A percentile compares a stretch with the other conserved stretches of the same genome.
phyloP scores from a whole-genome alignment of 2,329 filamentous ascomycete species.

The Calonectria pseudoreteaudii region DNA sequence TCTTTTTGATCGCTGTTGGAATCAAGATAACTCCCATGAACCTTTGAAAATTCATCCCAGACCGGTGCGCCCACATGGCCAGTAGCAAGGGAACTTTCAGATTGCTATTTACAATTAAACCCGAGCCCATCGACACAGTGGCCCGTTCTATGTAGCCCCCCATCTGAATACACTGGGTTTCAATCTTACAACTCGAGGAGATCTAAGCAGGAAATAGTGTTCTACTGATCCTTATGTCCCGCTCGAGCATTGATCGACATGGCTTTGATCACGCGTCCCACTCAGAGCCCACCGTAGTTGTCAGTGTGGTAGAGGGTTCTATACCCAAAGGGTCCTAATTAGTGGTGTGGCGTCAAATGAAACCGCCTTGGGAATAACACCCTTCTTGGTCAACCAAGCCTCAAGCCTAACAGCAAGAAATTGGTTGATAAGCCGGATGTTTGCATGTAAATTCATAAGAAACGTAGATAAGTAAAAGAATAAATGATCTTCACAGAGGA shows the following conservation, averaged over 20 bases:
- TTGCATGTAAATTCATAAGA: not conserved
- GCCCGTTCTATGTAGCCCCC: not conserved
- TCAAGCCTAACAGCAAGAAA: not conserved
- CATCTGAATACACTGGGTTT: not conserved
- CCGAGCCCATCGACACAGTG: not conserved
- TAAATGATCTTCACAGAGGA: too few species aligned
- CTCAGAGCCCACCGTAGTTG: not conserved
- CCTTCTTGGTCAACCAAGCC: not conserved
- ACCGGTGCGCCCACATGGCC: not conserved
- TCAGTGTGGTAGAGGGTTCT: not conserved
- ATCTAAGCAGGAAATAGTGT: not conserved
- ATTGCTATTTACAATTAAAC: not conserved
- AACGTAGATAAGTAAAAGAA: too few species aligned
- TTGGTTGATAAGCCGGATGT: accelerated
- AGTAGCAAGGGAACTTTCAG: not conserved
- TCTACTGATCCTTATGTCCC: not conserved
- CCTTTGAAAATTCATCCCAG: not conserved
- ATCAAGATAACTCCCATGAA: not conserved
- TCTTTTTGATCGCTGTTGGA: not conserved
- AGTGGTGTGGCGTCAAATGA: not conserved
- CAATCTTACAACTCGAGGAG: not conserved
- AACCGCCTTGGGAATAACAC: not conserved
- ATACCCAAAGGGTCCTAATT: not conserved
- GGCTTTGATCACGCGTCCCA: not conserved
- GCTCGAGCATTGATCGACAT: not conserved